Evolutionary conservation across 345 rosid genomes (phyloP), one percentile per base, ranked within the genome.

Genomic region (Salix suchowensis): DNA sequence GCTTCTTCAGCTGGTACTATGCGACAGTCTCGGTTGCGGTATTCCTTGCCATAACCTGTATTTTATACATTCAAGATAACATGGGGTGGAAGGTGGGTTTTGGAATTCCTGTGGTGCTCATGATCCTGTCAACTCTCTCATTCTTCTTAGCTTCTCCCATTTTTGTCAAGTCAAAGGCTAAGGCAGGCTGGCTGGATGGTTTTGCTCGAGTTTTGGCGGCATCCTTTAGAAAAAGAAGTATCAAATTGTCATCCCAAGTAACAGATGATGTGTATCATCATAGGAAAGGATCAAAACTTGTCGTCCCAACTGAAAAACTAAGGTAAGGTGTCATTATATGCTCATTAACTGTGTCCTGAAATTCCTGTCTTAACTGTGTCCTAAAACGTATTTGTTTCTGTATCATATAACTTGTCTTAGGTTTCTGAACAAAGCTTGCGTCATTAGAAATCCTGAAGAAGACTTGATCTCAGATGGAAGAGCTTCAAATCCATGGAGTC

Each of bases 341-440:
- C 52, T 46, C 6, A 46, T 13, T 13, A 15, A 14, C 52, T 34
- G 15, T 58, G 44, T 46, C 28, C 0, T 55, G 13, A 48, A 30
- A 23, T 55, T 23, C 23, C 12, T 12, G 60, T 54, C 23, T 54
- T 21, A 19, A 40, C 46, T 40, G 34, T 32, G 32, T 32, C 46
- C 14, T 42, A 11, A 42, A 42, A 11, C 3, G 46, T 42, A 42
- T 42, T 42, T 42, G 46, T 42, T 34, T 42, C 3, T 42, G 46
- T 42, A 42, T 36, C 2, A 2, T 42, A 10, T 42, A 10, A 30
- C 40, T 32, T 54, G 36, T 74, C 7, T 23, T 72, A 89, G 97
- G 89, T 94, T 88, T 82, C 71, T 92, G 68, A 92, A 91, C 77
- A 94, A 88, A 83, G 96, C 94, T 39, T 90, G 97, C 80, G 69